Percentiles rank a stretch among this genome's conserved stretches.
Conservation (phyloP, 306 rosid species). For the Citrullus amarus region DNA sequence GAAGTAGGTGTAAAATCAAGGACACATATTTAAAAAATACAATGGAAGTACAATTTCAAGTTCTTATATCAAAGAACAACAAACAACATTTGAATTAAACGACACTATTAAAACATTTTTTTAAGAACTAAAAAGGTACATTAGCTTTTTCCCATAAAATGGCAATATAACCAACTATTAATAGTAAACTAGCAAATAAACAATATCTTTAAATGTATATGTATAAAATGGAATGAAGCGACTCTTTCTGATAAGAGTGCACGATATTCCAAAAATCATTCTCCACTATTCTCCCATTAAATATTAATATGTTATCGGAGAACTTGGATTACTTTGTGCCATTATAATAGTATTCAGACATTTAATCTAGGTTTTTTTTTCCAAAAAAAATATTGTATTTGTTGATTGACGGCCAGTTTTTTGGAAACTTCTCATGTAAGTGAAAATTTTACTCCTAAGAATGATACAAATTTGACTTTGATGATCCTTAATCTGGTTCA, state of each 20-base stretch:
- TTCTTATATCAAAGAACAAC: not conserved
- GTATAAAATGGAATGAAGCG: not conserved
- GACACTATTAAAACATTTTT: not conserved
- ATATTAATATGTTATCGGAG: not conserved
- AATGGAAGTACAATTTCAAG: not conserved
- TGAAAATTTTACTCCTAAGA: not conserved
- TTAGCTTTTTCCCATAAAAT: not conserved
- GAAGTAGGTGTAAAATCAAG: not conserved
- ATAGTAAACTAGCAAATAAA: not conserved
- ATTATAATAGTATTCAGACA: not conserved
- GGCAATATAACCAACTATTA: not conserved
- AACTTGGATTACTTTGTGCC: not conserved
- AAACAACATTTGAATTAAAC: not conserved
- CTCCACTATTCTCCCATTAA: not conserved
- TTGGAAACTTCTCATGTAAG: not conserved
- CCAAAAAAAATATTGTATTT: too few species aligned
- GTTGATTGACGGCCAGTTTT: not conserved
- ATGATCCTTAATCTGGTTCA: not conserved
- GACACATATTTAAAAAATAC: not conserved
- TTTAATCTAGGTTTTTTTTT: not conserved
- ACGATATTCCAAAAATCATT: not conserved
- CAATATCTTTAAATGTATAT: not conserved
- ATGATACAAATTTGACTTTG: not conserved
- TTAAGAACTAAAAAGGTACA: not conserved
- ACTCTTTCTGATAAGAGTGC: not conserved